Conservation (phyloP, 1,139 yeast genomes). For the Schwanniomyces etchellsii region DNA sequence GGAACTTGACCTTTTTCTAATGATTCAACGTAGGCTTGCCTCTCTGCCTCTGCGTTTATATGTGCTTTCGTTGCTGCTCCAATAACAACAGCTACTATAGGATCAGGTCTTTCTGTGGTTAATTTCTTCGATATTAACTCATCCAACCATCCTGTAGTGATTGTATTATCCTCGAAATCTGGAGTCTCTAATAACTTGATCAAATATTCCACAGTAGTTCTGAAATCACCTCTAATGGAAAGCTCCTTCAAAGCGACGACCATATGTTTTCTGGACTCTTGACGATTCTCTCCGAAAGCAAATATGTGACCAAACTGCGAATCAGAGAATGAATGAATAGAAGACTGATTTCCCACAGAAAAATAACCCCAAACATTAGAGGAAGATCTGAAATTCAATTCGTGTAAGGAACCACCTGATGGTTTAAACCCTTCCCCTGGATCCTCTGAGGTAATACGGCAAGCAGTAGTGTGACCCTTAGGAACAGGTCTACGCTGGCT, state of each 20-base stretch:
- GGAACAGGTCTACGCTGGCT: conserved; percentile 92
- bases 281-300: conserved; percentile 98
- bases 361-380: conserved; percentile 99
- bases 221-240: conserved; percentile 95
- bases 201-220: conserved; percentile 95
- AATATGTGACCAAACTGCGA: conserved; percentile 98
- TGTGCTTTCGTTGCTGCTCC: conserved; percentile 97
- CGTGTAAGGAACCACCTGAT: conserved; percentile 94
- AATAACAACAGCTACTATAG: conserved; percentile 83
- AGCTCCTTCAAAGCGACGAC: conserved; percentile 96
- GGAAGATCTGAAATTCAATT: conserved; percentile 91
- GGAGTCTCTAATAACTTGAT: conserved; percentile 94
- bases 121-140: conserved; percentile 88
- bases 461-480: conserved; percentile 97
- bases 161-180: conserved; percentile 91
- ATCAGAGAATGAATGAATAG: conserved; percentile 95
- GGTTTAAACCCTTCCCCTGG: conserved; percentile 99
- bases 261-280: conserved; percentile 97
- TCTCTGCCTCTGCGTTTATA: conserved; percentile 68
- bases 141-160: conserved; percentile 98
- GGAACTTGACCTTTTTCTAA: conserved; percentile 96
- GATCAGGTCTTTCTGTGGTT: conserved; percentile 96
- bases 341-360: conserved; percentile 94
- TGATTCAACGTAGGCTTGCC: conserved; percentile 60
- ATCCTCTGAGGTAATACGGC: conserved; percentile 98